A percentile compares a stretch with the other conserved stretches of the same genome.
phyloP scores from a whole-genome alignment of 2,329 filamentous ascomycete genomes.

The Microsporum audouinii region DNA sequence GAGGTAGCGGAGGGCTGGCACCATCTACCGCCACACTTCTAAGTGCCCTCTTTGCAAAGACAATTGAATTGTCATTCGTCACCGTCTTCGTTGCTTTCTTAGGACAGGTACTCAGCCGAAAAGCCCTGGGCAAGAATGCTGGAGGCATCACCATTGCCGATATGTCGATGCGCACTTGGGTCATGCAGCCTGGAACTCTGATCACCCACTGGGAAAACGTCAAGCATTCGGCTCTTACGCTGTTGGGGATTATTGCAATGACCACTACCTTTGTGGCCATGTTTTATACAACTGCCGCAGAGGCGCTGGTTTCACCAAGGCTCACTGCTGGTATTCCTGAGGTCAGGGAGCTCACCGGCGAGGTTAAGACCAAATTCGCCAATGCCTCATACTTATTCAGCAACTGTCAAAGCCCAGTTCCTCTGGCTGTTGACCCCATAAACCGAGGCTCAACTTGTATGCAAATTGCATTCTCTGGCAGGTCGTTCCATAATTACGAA shows the following conservation, averaged over 20 bases:
- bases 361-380: slow-evolving; percentile 51
- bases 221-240: slow-evolving; percentile 50
- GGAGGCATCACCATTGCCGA: slow-evolving; percentile 62
- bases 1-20: slow-evolving; percentile 41
- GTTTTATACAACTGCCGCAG: slow-evolving; percentile 66
- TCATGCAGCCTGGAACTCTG: slow-evolving; percentile 60
- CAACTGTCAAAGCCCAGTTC: slow-evolving; percentile 53
- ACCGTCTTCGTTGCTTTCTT: slow-evolving; percentile 64
- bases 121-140: slow-evolving; percentile 50
- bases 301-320: slow-evolving; percentile 63
- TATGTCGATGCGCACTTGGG: slow-evolving; percentile 66
- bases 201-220: slow-evolving; percentile 58
- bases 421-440: slow-evolving; percentile 27
- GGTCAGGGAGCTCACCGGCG: slow-evolving; percentile 40
- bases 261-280: slow-evolving; percentile 54
- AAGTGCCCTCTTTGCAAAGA: slow-evolving; percentile 60
- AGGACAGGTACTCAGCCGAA: slow-evolving; percentile 61
- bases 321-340: slow-evolving; percentile 49
- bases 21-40: slow-evolving; percentile 56
- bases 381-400: slow-evolving; percentile 47
- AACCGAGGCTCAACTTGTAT: slow-evolving; percentile 48
- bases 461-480: slow-evolving; percentile 57
- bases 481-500: slow-evolving; percentile 57
- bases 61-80: slow-evolving; percentile 66
- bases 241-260: slow-evolving; percentile 55